phyloP scores from a whole-genome alignment of 306 rosid species.

The Abrus precatorius region DNA sequence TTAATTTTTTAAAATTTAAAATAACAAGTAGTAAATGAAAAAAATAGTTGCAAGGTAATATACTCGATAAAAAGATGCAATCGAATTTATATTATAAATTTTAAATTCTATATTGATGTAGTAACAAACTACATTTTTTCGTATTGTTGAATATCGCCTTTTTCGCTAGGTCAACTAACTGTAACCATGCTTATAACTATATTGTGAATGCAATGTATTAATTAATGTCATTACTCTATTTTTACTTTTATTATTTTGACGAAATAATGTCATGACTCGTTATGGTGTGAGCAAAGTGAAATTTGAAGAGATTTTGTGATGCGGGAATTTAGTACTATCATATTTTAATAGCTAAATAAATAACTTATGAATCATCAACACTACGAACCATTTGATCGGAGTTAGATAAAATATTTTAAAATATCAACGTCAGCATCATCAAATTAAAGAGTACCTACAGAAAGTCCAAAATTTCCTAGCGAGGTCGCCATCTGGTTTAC shows the following conservation, averaged over 20 bases:
- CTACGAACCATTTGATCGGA: neutral
- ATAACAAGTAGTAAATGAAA: too few species aligned
- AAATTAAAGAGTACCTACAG: conserved; percentile 1
- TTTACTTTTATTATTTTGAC: too few species aligned
- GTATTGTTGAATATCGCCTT: too few species aligned
- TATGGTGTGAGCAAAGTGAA: neutral
- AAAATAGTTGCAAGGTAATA: too few species aligned
- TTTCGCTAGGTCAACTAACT: too few species aligned
- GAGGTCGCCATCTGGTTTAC: neutral
- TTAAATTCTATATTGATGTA: too few species aligned
- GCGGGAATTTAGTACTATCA: neutral
- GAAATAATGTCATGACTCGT: neutral
- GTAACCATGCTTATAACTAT: too few species aligned
- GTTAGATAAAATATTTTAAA: neutral
- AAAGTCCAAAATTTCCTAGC: neutral
- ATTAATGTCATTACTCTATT: neutral
- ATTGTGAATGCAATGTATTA: too few species aligned
- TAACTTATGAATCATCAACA: neutral
- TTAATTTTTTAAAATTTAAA: too few species aligned
- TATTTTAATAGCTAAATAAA: neutral
- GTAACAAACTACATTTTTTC: too few species aligned
- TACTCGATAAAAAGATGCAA: too few species aligned
- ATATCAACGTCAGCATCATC: conserved; percentile 4
- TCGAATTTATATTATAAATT: too few species aligned
- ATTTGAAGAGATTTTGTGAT: neutral